phyloP scores from a whole-genome alignment of 306 rosid species.

The Castanopsis chinensis region DNA sequence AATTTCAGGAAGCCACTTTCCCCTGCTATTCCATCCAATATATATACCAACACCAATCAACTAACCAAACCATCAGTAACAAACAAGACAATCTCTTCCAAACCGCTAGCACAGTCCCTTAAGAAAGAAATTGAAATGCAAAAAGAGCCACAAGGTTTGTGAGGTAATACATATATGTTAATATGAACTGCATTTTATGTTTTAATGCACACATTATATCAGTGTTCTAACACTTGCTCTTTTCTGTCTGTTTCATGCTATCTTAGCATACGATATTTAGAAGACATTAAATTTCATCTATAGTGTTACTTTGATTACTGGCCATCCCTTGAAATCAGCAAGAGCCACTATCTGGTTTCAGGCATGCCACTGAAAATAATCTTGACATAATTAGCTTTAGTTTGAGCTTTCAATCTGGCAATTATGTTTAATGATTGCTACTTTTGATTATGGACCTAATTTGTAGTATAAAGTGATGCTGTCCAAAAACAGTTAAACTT shows the following conservation, averaged over 20 bases:
- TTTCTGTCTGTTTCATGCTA: neutral
- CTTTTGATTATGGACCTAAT: neutral
- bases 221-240: neutral
- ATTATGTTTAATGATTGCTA: neutral
- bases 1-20: too few species aligned
- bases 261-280: neutral
- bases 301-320: neutral
- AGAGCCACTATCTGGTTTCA: neutral
- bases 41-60: too few species aligned
- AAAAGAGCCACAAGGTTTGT: constrained; percentile 57
- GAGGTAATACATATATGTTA: constrained; percentile 58
- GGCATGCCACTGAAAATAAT: neutral
- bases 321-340: neutral
- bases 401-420: neutral
- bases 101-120: too few species aligned
- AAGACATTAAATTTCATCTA: neutral
- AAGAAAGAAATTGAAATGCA: constrained; percentile 62
- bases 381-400: neutral
- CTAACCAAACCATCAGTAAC: too few species aligned
- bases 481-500: too few species aligned
- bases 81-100: too few species aligned
- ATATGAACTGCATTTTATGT: constrained; percentile 11
- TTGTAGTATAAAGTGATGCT: neutral
- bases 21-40: too few species aligned
- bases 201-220: neutral